These are phyloP conservation scores for Aspergillus diversus DNA, from an alignment of 495 filamentous ascomycete genomes.

Conservation along the genomic window DNA sequence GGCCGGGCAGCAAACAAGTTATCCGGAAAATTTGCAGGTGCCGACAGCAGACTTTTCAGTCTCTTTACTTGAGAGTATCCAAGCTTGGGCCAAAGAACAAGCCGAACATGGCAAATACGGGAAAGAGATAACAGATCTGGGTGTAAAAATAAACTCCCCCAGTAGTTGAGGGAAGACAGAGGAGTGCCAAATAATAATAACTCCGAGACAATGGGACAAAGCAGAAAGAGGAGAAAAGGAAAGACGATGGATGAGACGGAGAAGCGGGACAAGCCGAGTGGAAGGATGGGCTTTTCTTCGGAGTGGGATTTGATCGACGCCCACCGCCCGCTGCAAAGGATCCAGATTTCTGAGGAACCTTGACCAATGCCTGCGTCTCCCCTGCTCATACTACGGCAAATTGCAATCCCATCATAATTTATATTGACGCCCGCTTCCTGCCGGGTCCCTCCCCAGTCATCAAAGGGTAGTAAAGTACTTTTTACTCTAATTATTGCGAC, in stretches of 20 bases:
- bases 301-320: slow-evolving; percentile 3
- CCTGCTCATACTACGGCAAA: background rate
- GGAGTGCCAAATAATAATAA: slow-evolving; percentile 5
- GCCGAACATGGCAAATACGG: slow-evolving; percentile 12
- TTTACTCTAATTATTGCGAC: background rate
- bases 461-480: background rate
- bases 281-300: background rate
- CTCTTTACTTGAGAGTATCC: slow-evolving; percentile 11
- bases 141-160: background rate
- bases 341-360: slow-evolving; percentile 1
- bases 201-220: slow-evolving; percentile 14
- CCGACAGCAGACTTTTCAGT: slow-evolving; percentile 18
- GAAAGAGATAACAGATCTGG: background rate
- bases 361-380: slow-evolving; percentile 4
- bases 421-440: background rate
- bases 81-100: slow-evolving; percentile 9
- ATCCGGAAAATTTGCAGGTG: background rate
- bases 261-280: slow-evolving; percentile 6
- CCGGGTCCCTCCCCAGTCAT: background rate
- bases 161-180: background rate
- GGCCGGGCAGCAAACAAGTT: slow-evolving; percentile 7
- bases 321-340: slow-evolving; percentile 3
- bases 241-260: slow-evolving; percentile 10
- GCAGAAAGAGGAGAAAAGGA: slow-evolving; percentile 6
- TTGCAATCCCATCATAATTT: background rate